These are phyloP conservation scores for Ceratocystis smalleyi DNA, from an alignment of 2,329 filamentous ascomycete genomes.

Conservation along the genomic window DNA sequence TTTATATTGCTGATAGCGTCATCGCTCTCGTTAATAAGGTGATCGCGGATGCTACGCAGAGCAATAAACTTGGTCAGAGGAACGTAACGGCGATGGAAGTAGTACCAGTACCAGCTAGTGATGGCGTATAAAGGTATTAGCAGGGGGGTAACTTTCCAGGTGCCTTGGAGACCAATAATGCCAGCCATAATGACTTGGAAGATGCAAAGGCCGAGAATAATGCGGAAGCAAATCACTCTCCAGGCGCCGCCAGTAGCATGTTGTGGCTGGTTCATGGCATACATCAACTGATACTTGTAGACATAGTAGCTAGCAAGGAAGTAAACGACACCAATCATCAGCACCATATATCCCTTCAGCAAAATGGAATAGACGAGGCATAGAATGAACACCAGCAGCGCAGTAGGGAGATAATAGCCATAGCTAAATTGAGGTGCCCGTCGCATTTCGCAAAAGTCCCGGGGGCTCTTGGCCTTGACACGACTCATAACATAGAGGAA, in stretches of 20 bases:
- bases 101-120: slow-evolving; percentile 80
- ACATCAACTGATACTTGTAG: slow-evolving; percentile 94
- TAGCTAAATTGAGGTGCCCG: slow-evolving; percentile 84
- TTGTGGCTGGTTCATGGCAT: slow-evolving; percentile 94
- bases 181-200: slow-evolving; percentile 88
- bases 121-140: slow-evolving; percentile 61
- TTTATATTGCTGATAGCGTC: slow-evolving; percentile 20
- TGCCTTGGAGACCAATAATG: slow-evolving; percentile 58
- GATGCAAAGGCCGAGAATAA: slow-evolving; percentile 70
- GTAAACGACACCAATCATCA: slow-evolving; percentile 69
- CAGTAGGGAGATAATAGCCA: slow-evolving; percentile 86
- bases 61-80: slow-evolving; percentile 88
- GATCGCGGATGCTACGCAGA: slow-evolving; percentile 60
- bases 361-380: slow-evolving; percentile 90
- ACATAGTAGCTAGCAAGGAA: slow-evolving; percentile 73
- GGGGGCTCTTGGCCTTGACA: slow-evolving; percentile 67
- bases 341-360: slow-evolving; percentile 60
- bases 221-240: slow-evolving; percentile 89
- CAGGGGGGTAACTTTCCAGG: slow-evolving; percentile 56
- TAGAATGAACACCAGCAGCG: slow-evolving; percentile 83
- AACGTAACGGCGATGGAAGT: slow-evolving; percentile 66
- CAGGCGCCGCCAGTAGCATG: slow-evolving; percentile 87
- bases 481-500: slow-evolving; percentile 66
- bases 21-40: slow-evolving; percentile 26
- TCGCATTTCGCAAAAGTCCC: slow-evolving; percentile 71